Evolutionary conservation across 2,329 filamentous ascomycete genomes (phyloP).

Genomic region (Exophiala mesophila): DNA sequence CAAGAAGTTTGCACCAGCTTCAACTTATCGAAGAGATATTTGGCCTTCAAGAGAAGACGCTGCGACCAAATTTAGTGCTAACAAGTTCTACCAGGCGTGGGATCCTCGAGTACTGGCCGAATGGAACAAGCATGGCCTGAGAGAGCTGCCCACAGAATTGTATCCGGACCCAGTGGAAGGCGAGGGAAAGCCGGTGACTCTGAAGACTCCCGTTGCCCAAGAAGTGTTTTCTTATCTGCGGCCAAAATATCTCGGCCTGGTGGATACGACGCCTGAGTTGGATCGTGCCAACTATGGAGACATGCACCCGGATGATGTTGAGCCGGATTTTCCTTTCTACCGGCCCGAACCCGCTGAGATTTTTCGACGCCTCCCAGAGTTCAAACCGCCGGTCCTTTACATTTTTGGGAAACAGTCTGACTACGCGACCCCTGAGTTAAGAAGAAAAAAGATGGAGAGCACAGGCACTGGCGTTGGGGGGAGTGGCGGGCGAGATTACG

Average conservation of each 20-base stretch:
- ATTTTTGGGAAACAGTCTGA: slow-evolving; percentile 41
- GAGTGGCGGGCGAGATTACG: slow-evolving; percentile 51
- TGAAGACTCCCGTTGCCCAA: slow-evolving; percentile 76
- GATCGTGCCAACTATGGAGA: slow-evolving; percentile 41
- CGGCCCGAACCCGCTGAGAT: slow-evolving; percentile 37
- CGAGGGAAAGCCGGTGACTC: slow-evolving; percentile 51
- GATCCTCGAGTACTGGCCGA: slow-evolving; percentile 71
- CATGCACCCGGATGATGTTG: slow-evolving; percentile 32
- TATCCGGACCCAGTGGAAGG: slow-evolving; percentile 47
- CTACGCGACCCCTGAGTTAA: slow-evolving; percentile 35
- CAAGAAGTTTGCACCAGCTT: slow-evolving; percentile 57
- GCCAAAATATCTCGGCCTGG: slow-evolving; percentile 56
- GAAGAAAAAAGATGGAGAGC: slow-evolving; percentile 38
- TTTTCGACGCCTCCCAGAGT: slow-evolving; percentile 37
- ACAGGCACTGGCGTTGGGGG: slow-evolving; percentile 38
- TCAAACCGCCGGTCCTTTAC: slow-evolving; percentile 42
- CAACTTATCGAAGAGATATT: slow-evolving; percentile 67
- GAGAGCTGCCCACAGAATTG: slow-evolving; percentile 62
- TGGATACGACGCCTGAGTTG: slow-evolving; percentile 13
- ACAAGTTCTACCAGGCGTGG: slow-evolving; percentile 77
- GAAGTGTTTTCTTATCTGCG: slow-evolving; percentile 59
- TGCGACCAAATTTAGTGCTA: slow-evolving; percentile 59
- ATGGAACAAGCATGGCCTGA: slow-evolving; percentile 68
- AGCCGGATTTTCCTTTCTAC: slow-evolving; percentile 39
- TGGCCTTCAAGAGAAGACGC: slow-evolving; percentile 77